Evolutionary conservation across 1,139 yeast species (phyloP).

Genomic region (Blastobotrys persicus): DNA sequence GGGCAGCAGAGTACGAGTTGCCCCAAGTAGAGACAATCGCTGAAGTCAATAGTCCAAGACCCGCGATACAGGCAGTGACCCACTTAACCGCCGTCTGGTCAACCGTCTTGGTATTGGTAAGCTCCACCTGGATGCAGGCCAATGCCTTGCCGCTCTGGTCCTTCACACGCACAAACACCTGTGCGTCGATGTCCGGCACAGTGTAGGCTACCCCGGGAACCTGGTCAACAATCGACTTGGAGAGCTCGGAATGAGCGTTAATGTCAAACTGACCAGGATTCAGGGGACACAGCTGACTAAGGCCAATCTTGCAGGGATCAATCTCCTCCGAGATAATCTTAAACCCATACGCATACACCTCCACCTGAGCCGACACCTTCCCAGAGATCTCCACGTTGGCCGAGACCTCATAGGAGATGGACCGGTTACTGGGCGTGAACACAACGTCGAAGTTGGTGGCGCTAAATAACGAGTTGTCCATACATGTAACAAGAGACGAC

Average conservation of each 20-base stretch:
- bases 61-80: constrained; percentile 96
- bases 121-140: constrained; percentile 88
- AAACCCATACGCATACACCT: constrained; percentile 80
- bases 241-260: constrained; percentile 50
- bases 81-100: constrained; percentile 92
- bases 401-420: constrained; percentile 65
- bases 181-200: constrained; percentile 94
- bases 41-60: constrained; percentile 82
- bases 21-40: constrained; percentile 88
- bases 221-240: constrained; percentile 44
- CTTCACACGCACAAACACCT: constrained; percentile 68
- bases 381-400: constrained; percentile 79
- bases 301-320: constrained; percentile 61
- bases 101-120: constrained; percentile 86
- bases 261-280: constrained; percentile 83
- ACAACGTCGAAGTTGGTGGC: constrained; percentile 77
- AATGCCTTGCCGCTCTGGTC: constrained; percentile 45
- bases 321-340: constrained; percentile 55
- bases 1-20: constrained; percentile 92
- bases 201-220: constrained; percentile 86
- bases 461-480: constrained; percentile 82
- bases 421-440: constrained; percentile 62
- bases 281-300: constrained; percentile 67
- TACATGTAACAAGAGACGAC: constrained; percentile 77
- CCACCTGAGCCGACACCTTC: constrained; percentile 65